Base-by-base conservation (phyloP, 371 early-diverging fungal species). In the Mortierella sp. region DNA sequence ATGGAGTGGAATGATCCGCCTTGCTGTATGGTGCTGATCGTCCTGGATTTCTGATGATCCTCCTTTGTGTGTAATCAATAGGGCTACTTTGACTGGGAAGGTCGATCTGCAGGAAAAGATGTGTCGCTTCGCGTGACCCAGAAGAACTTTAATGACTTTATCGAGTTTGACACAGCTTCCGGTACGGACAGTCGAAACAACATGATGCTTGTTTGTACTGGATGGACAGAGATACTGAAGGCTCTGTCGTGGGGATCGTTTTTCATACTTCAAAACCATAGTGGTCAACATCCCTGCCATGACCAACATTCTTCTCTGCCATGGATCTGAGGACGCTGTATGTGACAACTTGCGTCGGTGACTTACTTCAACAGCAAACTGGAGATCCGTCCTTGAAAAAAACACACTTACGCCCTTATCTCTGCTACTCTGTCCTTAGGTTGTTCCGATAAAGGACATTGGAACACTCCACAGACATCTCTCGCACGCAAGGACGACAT, bases 371-470 rank as follows among this genome's bases (percentile, higher is more conserved):
- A n/a, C n/a, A n/a, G n/a, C n/a, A n/a, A n/a, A n/a, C n/a, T n/a
- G n/a, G n/a, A n/a, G n/a, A n/a, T n/a, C 34, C 34, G 34, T 34
- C 34, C 34, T 34, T n/a, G n/a, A 34, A 4, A 34, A 4, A 34
- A 34, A 34, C 34, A 10, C 34, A 34, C 34, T 34, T 10, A 34
- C 34, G 10, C 34, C 10, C n/a, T n/a, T n/a, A n/a, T 16, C 26
- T 24, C 24, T 48, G 10, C 16, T 1, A 3, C 42, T 39, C 34
- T 31, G 12, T 50, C 8, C 18, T 19, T 61, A 89, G 88, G 72
- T 86, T 58, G 86, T 86, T 16, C 87, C 87, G 48, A 78, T 86
- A 45, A 81, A 83, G 41, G 84, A 88, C 78, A 84, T 87, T 39
- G 84, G 82, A 30, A 63, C 79, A 42, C 84, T 82, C 19, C 78